phyloP scores from a whole-genome alignment of 139 green algal species.

The Micromonas pusilla region DNA sequence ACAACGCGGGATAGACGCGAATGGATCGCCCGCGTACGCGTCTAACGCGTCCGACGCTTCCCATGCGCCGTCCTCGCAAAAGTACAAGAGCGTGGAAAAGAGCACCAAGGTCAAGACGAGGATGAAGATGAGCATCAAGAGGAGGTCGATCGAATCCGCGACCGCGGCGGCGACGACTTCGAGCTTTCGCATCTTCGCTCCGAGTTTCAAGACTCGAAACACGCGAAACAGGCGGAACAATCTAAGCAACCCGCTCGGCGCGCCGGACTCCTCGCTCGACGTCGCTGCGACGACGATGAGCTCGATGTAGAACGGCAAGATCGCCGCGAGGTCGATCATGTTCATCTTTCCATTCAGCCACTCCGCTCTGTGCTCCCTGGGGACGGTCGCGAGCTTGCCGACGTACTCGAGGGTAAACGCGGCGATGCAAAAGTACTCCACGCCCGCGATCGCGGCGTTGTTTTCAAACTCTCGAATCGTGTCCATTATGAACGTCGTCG shows the following conservation, averaged over 20 bases:
- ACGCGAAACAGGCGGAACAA: constrained; percentile 30
- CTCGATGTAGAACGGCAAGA: constrained; percentile 37
- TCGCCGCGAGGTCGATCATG: constrained; percentile 31
- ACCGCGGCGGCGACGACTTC: constrained; percentile 15
- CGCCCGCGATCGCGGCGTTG: background rate
- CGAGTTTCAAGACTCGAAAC: constrained; percentile 29
- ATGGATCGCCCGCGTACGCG: background rate
- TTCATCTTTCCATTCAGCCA: constrained; percentile 22
- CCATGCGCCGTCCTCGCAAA: constrained; percentile 10
- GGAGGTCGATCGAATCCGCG: constrained; percentile 9
- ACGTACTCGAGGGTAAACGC: constrained; percentile 32
- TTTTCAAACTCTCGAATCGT: constrained; percentile 17
- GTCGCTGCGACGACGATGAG: background rate
- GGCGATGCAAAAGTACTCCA: constrained; percentile 28
- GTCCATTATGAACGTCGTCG: constrained; percentile 24
- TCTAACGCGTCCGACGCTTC: background rate
- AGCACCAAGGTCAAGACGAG: constrained; percentile 25
- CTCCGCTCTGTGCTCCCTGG: background rate
- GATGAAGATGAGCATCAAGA: constrained; percentile 33
- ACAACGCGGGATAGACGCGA: constrained; percentile 26
- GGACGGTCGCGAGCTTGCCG: background rate
- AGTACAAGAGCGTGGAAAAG: constrained; percentile 34
- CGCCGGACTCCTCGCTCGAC: background rate
- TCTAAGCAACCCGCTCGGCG: constrained; percentile 26
- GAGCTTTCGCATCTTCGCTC: constrained; percentile 2